Evolutionary conservation across 2,329 filamentous ascomycete species (phyloP).

Genomic region (Aphanoascus verrucosus): DNA sequence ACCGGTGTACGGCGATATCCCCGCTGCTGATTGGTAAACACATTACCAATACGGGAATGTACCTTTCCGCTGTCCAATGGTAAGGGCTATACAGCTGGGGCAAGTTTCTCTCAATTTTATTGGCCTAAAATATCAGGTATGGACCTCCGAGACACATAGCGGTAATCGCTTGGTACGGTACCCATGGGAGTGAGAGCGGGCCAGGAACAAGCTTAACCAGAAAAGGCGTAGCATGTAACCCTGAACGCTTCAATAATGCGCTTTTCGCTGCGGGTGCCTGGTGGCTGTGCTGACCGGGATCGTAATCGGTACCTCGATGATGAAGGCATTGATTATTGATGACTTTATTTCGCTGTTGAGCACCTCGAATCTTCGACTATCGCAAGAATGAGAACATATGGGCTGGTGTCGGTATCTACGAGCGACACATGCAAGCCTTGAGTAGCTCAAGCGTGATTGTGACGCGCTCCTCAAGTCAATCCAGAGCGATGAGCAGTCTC

Average conservation of each 20-base stretch:
- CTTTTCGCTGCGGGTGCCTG: neutral
- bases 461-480: too few species aligned
- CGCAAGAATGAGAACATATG: too few species aligned
- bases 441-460: too few species aligned
- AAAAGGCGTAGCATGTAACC: neutral
- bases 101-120: neutral
- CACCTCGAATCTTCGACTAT: too few species aligned
- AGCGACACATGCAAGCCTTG: too few species aligned
- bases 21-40: slow-evolving; percentile 3
- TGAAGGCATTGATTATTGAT: too few species aligned
- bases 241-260: too few species aligned
- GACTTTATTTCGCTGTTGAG: too few species aligned
- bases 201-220: slow-evolving; percentile 3
- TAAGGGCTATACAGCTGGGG: neutral
- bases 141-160: neutral
- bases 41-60: neutral
- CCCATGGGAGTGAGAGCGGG: slow-evolving; percentile 1
- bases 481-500: too few species aligned
- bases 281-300: neutral
- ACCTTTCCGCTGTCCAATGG: neutral
- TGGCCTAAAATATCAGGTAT: neutral
- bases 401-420: too few species aligned
- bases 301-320: too few species aligned
- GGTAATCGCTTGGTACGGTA: neutral
- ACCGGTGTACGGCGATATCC: neutral